Evolutionary conservation across 1,284 basidiomycete genomes (phyloP), one percentile per base, ranked within the genome.

Genomic region (Cryptococcus amylolentus): DNA sequence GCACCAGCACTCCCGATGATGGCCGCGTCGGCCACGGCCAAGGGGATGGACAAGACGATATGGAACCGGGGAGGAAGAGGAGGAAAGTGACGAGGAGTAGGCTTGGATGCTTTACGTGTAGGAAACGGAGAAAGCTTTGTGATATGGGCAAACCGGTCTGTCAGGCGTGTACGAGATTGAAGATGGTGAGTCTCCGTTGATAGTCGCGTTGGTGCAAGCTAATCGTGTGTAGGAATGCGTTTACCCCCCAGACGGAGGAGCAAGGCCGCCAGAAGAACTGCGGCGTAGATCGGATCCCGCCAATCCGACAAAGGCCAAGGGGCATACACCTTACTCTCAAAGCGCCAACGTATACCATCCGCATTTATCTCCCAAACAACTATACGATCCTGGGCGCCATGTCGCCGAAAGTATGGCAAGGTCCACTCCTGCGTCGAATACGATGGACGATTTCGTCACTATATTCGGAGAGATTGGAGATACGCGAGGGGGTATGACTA

Each of bases 61-160:
- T 2, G 41, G 23, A 23, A 4, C 48, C 58, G 2, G 59, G 59
- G 3, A 52, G 63, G 42, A 68, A 68, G 49, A 35, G 66, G 20
- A 51, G 68, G 8, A 68, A 70, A 42, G 64, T 65, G 23, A 63
- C 61, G 6, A 46, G 66, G 23, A 58, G 58, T 18, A 56, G 57
- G 49, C 39, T 45, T 6, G 65, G 64, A 10, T 67, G 66, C 52
- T 48, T 66, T 51, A 66, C 67, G 20, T 69, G 67, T 43, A 46
- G 65, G 28, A 62, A 60, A 44, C 53, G 69, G 31, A 49, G 66
- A 23, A 70, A 70, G 50, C 42, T 63, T n/a, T 70, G 69, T 48
- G 67, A 70, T 49, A 59, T 64, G 61, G 50, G 18, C 13, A 63
- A 57, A 35, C 64, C 67, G 1, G 35, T 26, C 1, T 70, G 69